Percentiles rank a stretch among this genome's conserved stretches.
Conservation (phyloP, 352 stramenopile species). For the Phytopythium delawarense region DNA sequence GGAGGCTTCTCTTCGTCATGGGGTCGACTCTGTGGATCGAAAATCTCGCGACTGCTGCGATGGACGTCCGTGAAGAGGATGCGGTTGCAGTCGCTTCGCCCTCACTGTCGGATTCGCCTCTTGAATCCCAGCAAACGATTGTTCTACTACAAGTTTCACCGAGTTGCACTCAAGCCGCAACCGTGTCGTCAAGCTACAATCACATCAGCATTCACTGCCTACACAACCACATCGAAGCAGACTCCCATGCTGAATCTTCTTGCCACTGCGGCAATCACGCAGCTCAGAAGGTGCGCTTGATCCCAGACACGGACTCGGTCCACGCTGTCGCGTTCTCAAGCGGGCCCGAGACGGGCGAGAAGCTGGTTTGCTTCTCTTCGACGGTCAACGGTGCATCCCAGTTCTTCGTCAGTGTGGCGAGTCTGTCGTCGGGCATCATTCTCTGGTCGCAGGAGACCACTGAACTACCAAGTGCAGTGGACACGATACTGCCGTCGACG, state of each 20-base stretch:
- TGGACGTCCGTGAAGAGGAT: not conserved
- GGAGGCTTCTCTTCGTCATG: conserved; percentile 25
- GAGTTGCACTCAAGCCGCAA: conserved; percentile 14
- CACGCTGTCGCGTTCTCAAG: conserved; percentile 18
- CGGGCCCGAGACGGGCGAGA: not conserved
- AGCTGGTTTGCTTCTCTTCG: conserved; percentile 26
- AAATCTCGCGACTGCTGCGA: conserved; percentile 10
- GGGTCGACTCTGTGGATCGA: conserved; percentile 29
- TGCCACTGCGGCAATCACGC: not conserved
- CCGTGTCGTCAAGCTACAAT: conserved; percentile 19
- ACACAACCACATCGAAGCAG: not conserved
- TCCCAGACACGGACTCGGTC: conserved; percentile 5
- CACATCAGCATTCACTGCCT: conserved; percentile 4
- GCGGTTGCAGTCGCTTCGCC: not conserved
- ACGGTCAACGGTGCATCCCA: not conserved
- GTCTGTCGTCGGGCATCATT: not conserved
- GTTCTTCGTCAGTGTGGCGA: not conserved
- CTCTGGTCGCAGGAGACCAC: conserved; percentile 1
- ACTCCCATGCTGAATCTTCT: not conserved
- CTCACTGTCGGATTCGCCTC: not conserved
- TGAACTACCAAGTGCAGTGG: not conserved
- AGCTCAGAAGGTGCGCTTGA: not conserved
- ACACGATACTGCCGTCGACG: not conserved
- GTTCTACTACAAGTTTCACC: conserved; percentile 26
- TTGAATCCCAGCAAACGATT: conserved; percentile 14